Conservation (phyloP, 2,329 filamentous ascomycete species). For the Penicillium corylophilum region DNA sequence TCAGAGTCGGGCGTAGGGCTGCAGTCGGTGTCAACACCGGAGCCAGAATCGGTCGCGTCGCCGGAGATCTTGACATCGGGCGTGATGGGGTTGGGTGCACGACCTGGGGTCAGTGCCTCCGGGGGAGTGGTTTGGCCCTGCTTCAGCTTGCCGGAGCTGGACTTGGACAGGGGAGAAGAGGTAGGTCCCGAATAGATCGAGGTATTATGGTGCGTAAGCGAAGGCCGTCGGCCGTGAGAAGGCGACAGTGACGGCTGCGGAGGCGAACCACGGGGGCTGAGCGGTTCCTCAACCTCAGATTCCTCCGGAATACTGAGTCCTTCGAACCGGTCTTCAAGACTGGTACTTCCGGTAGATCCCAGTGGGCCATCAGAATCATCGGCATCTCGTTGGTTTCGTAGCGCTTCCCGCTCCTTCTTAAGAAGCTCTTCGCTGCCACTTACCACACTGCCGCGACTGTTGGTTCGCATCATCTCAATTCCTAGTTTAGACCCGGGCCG, state of each 20-base stretch:
- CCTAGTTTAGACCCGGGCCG: conserved; percentile 84
- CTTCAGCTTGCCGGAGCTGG: conserved; percentile 12
- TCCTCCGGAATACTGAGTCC: conserved; percentile 38
- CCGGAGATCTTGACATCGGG: conserved; percentile 15
- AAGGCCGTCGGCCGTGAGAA: conserved; percentile 12
- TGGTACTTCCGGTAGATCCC: conserved; percentile 24
- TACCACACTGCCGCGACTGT: conserved; percentile 80
- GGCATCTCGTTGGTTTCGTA: conserved; percentile 26
- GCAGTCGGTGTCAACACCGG: conserved; percentile 19
- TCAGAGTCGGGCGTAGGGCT: conserved; percentile 30
- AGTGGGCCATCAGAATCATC: conserved; percentile 23
- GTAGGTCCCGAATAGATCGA: conserved; percentile 20
- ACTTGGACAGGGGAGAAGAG: conserved; percentile 1
- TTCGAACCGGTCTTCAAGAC: conserved; percentile 34
- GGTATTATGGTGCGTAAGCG: conserved; percentile 17
- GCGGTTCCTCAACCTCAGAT: conserved; percentile 31
- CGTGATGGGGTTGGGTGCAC: conserved; percentile 19
- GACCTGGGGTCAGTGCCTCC: conserved; percentile 14
- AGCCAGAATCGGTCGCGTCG: conserved; percentile 7
- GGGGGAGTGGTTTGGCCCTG: conserved; percentile 35
- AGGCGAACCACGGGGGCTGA: conserved; percentile 25
- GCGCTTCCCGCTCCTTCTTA: conserved; percentile 34
- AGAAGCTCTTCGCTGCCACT: conserved; percentile 45
- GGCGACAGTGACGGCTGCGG: neutral
- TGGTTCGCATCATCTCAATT: conserved; percentile 97